Conservation (phyloP, 257 asterid species). For the Forsythia suspensa region DNA sequence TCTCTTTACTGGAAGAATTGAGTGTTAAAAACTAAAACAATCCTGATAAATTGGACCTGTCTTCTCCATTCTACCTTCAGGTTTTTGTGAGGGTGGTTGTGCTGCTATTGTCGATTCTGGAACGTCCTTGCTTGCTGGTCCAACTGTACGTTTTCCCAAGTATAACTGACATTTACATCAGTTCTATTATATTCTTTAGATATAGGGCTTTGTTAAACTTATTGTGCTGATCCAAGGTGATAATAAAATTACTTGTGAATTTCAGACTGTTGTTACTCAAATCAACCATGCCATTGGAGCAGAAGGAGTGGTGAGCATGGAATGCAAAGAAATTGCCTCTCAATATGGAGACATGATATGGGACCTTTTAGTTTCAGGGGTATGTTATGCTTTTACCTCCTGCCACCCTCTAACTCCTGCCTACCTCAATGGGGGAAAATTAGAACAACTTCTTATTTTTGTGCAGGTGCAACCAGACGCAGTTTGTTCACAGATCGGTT, state of each 20-base stretch:
- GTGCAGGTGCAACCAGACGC: slow-evolving; percentile 69
- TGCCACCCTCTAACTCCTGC: background rate
- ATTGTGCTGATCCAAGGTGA: background rate
- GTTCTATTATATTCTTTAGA: background rate
- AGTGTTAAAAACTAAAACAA: background rate
- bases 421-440: slow-evolving; percentile 1
- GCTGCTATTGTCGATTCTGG: slow-evolving; percentile 97
- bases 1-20: slow-evolving; percentile 1
- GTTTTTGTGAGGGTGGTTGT: slow-evolving; percentile 82
- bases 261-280: slow-evolving; percentile 76
- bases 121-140: slow-evolving; percentile 89
- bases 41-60: background rate
- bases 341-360: slow-evolving; percentile 82
- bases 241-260: slow-evolving; percentile 9
- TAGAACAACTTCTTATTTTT: background rate
- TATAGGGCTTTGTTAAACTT: background rate
- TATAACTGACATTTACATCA: background rate
- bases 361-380: slow-evolving; percentile 83
- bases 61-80: slow-evolving; percentile 36
- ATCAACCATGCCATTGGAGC: slow-evolving; percentile 96
- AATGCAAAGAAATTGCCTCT: slow-evolving; percentile 73
- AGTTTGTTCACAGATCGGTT: slow-evolving; percentile 73
- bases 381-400: slow-evolving; percentile 17
- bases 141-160: slow-evolving; percentile 59
- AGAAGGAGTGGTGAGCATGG: slow-evolving; percentile 79